Evolutionary conservation across 306 rosid genomes (phyloP).

Genomic region (Quercus berberidifolia): DNA sequence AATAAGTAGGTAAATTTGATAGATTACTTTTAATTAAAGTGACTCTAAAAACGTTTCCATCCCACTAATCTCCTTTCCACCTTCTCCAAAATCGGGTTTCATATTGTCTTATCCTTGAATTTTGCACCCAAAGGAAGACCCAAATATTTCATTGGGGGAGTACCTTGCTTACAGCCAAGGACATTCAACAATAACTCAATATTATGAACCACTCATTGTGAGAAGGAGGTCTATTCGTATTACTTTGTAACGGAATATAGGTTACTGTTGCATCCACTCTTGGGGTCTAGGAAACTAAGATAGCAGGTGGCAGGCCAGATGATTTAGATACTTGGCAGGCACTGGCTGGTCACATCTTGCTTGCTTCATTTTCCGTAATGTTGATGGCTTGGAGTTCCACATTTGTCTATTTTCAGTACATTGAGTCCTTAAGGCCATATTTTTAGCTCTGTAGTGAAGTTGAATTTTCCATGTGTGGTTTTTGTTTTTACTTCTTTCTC

Average conservation of each 20-base stretch:
- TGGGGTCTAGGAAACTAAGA: background rate
- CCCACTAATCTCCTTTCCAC: too few relatives aligned
- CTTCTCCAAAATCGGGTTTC: too few relatives aligned
- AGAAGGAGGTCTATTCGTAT: background rate
- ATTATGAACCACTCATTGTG: background rate
- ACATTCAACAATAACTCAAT: too few relatives aligned
- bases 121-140: too few relatives aligned
- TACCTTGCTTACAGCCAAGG: too few relatives aligned
- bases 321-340: background rate
- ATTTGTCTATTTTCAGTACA: background rate
- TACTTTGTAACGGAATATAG: background rate
- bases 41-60: too few relatives aligned
- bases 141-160: too few relatives aligned
- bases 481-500: slow-evolving; percentile 12
- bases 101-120: too few relatives aligned
- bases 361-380: background rate
- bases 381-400: background rate
- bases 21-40: too few relatives aligned
- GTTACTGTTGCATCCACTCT: background rate
- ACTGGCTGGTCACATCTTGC: too few relatives aligned
- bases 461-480: background rate
- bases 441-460: background rate
- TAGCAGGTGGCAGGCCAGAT: background rate
- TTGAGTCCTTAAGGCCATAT: background rate
- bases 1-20: too few relatives aligned